Base-by-base conservation (phyloP, 306 rosid genomes). In the Vicia sativa region DNA sequence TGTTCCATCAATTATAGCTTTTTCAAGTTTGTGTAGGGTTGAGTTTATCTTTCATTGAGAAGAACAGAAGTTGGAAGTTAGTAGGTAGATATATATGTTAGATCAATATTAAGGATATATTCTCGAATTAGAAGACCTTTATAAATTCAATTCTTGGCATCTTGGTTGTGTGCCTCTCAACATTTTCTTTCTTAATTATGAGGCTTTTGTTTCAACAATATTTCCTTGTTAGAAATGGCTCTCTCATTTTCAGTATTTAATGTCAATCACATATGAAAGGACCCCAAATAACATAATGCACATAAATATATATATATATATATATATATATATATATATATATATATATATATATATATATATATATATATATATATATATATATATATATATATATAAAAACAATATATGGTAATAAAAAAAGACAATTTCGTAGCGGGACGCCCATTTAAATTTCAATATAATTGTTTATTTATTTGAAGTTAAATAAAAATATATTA, bases 1-100 rank as follows among this genome's bases (percentile, higher is more conserved):
- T 43, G 52, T 61, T 61, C 26, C 5, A 53, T 76, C 43, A 38
- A 11, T 42, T 10, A 42, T 19, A 18, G 58, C 29, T 44, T 31
- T 31, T 48, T 59, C 13, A 23, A 3, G 49, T 63, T 57, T 28
- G 46, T 15, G 39, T 28, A 2, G 58, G 68, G 63, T 57, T 31
- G 74, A 14, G 56, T 52, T 53, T 29, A 34, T 41, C 11, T 78
- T 60, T 43, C 11, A 50, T 3, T 62, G 71, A 49, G 21, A 35
- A 69, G 48, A 49, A 59, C 16, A 39, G 61, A 11, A 42, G 67
- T 64, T 63, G 65, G 72, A 53, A 35, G 76, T 39, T 74, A 48
- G 56, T 39, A 41, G 61, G 56, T 39, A 41, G 61, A 14, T 57
- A 42, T 39, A 14, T 57, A 42, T 39, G 72, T 35, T 74, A 13